Conservation (phyloP, 192 early-diverging fungal species). For the Ambispora gerdemannii region DNA sequence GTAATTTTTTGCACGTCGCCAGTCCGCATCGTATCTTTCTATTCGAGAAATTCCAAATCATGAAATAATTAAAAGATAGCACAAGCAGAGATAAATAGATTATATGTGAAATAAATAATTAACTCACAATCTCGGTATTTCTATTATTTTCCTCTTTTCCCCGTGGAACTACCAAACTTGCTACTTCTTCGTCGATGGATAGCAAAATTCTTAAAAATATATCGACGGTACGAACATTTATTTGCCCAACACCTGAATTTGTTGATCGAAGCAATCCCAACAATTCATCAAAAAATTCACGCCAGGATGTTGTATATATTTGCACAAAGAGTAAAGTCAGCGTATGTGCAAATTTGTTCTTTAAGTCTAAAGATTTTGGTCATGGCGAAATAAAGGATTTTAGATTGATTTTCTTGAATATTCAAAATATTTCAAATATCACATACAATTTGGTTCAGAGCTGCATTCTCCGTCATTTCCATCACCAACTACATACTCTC, state of each 20-base stretch:
- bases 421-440: background rate
- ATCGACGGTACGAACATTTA: slow-evolving; percentile 58
- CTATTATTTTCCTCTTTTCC: slow-evolving; percentile 60
- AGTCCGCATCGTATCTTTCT: slow-evolving; percentile 88
- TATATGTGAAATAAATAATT: background rate
- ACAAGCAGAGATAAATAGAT: background rate
- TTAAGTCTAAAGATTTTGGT: slow-evolving; percentile 42
- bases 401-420: background rate
- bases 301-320: slow-evolving; percentile 84
- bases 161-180: slow-evolving; percentile 65
- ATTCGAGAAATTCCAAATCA: background rate
- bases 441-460: slow-evolving; percentile 47
- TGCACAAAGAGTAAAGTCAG: slow-evolving; percentile 78
- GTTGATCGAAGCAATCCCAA: slow-evolving; percentile 59
- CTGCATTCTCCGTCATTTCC: slow-evolving; percentile 36
- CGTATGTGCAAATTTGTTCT: slow-evolving; percentile 83
- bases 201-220: slow-evolving; percentile 74
- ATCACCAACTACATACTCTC: slow-evolving; percentile 50
- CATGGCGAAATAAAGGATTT: background rate
- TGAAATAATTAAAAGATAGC: background rate
- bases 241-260: slow-evolving; percentile 43
- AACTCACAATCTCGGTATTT: slow-evolving; percentile 65
- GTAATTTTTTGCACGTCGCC: slow-evolving; percentile 70
- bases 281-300: slow-evolving; percentile 83
- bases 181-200: slow-evolving; percentile 88